Evolutionary conservation across 169 alveolate genomes (phyloP), one percentile per base, ranked within the genome.

Genomic region (Ichthyophthirius multifiliis): DNA sequence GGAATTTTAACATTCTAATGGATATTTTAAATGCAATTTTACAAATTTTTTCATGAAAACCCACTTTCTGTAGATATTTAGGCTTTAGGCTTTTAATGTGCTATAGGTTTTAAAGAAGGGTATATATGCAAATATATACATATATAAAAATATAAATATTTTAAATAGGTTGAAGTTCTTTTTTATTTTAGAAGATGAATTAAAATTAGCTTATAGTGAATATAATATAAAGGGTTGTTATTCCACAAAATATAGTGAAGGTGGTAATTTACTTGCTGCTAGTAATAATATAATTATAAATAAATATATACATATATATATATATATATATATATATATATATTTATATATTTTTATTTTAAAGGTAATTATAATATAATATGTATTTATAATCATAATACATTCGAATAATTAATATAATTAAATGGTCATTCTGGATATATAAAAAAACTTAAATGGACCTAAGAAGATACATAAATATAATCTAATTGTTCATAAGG

Each of bases 41-140:
- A 63, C 84, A 1, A 35, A 45, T 18, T 39, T 43, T 34, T 81
- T 15, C 86, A 71, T 71, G 86, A 81, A 55, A 73, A 71, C 3
- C 86, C 86, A 10, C 71, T 65, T 32, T 81, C 82, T 9, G 71
- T 81, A 62, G 79, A 75, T 30, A 35, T 81, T 4, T 82, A 81
- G 16, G 82, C 86, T 0, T 46, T 73, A 43, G 37, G 82, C 16
- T 81, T 81, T 55, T 16, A 81, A 73, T 48, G 80, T 48, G 86
- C 86, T n/a, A 55, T 81, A 2, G 86, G 86, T 1, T 81, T 39
- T 18, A 37, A 75, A 32, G 86, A 81, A 30, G 84, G 84, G 31
- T 46, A 63, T n/a, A n/a, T n/a, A n/a, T n/a, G n/a, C n/a, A 16
- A 74, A 41, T 41, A 9, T 41, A 41, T 41, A 41, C 46, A 41